Conservation (phyloP, 805 yeast genomes). For the Kluyveromyces wickerhamii region DNA sequence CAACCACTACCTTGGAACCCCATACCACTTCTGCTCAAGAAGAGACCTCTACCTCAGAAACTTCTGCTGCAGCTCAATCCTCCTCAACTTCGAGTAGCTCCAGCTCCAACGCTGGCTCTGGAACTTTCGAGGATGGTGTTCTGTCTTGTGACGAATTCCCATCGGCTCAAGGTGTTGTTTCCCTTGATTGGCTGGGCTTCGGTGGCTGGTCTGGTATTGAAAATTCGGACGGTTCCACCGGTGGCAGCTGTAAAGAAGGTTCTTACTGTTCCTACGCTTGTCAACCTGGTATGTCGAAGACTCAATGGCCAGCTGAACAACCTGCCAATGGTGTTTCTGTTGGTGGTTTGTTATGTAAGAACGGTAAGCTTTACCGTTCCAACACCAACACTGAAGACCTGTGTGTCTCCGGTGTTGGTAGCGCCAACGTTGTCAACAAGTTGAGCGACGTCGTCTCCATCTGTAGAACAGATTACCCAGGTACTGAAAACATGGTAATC, state of each 20-base stretch:
- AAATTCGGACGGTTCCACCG: slow-evolving; percentile 43
- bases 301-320: slow-evolving; percentile 91
- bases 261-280: slow-evolving; percentile 96
- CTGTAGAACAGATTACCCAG: slow-evolving; percentile 99
- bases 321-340: slow-evolving; percentile 85
- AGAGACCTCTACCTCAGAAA: slow-evolving; percentile 17
- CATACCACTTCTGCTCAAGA: slow-evolving; percentile 18
- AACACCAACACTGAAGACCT: slow-evolving; percentile 58
- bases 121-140: slow-evolving; percentile 72
- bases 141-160: slow-evolving; percentile 64
- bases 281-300: slow-evolving; percentile 97
- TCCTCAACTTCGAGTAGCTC: slow-evolving; percentile 25
- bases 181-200: slow-evolving; percentile 46
- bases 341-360: slow-evolving; percentile 85
- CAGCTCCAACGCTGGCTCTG: slow-evolving; percentile 33
- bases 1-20: slow-evolving; percentile 15
- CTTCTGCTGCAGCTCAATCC: slow-evolving; percentile 24
- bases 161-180: slow-evolving; percentile 63
- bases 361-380: slow-evolving; percentile 78
- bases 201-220: slow-evolving; percentile 42
- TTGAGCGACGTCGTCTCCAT: slow-evolving; percentile 65
- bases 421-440: slow-evolving; percentile 63
- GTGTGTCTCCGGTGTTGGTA: slow-evolving; percentile 79
- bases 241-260: slow-evolving; percentile 71
- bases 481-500: slow-evolving; percentile 96